Base-by-base conservation (phyloP, 176 grass and related monocot genomes). In the Cenchrus fungigraminus region DNA sequence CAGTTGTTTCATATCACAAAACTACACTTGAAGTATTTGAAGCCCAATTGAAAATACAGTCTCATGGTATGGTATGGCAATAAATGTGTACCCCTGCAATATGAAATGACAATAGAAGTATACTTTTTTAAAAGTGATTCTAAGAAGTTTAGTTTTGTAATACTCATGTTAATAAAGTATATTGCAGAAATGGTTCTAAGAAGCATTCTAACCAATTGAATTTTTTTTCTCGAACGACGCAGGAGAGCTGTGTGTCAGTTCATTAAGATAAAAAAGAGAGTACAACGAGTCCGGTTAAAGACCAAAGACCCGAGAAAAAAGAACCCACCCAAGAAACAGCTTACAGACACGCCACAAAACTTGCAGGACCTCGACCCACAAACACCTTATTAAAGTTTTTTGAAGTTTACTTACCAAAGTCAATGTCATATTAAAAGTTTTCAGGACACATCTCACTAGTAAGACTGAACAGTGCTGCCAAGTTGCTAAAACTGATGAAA, bases 91-190 rank as follows among this genome's bases (percentile, higher is more conserved):
- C 20, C 22, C n/a, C 68, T 14, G 2, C 6, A 53, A 53, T 53
- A 73, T 31, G 7, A 72, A 50, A 1, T 72, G 69, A 43, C 47
- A 72, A 71, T 59, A 59, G 3, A 49, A 73, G 47, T 32, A 25
- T 29, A 52, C 6, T 73, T 22, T 15, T 73, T 29, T 53, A 13
- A 73, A 65, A 53, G 16, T 53, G 28, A 73, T 52, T 73, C 46
- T 73, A 73, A 49, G 42, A 46, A 52, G 22, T 17, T 22, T 73
- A 53, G 70, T 73, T 73, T 71, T 53, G 25, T 53, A 13, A 73
- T 65, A 65, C 14, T 28, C 47, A 53, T 52, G 71, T 16, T 12
- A 73, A 73, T 50, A 51, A 1, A 51, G 25, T 31, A 22, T 51
- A 73, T 4, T 52, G 45, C 7, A 9, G 52, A 52, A 31, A 25